Evolutionary conservation across 345 rosid genomes (phyloP), one percentile per base, ranked within the genome.

Genomic region (Anacardium occidentale): DNA sequence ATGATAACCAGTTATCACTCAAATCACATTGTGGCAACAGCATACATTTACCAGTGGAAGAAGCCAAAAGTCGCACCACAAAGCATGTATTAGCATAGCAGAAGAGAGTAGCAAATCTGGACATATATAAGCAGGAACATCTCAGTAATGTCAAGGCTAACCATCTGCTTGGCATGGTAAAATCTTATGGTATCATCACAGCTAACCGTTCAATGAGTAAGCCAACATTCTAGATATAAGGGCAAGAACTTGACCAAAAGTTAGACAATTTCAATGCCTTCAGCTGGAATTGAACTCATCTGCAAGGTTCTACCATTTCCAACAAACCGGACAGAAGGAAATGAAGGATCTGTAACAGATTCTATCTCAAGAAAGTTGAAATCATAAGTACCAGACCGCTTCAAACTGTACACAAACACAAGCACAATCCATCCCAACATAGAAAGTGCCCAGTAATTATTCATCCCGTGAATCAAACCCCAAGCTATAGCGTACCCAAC

Each of bases 401-500:
- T 92, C 90, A 95, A 81, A 83, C 99, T 95, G 80, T 85, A 83
- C 61, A 92, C 79, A 72, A 92, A 92, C 71, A 82, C 78, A n/a
- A 88, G 83, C 18, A 79, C 72, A 29, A 86, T 83, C 99, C 98
- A 95, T 68, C 92, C 94, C 76, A 95, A 77, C 85, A 92, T 85
- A 17, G 96, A 91, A 75, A 90, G 59, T 29, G 98, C 96, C 99
- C 99, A 95, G 82, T 82, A 95, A 80, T 88, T 88, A 74, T 86
- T 92, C 99, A 95, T 95, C 75, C 99, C 99, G 17, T 88, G 90
- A 76, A 95, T 86, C 79, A 95, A 71, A 63, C 96, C 96, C 97
- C 99, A 95, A 0, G 99, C 96, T 74, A 95, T 83, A 24, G 94
- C 92, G 80, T 95, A 92, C 10, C 99, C 99, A 56, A 95, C 92